Evolutionary conservation across 192 early-diverging fungal species (phyloP).

Genomic region (Cladochytrium replicatum): DNA sequence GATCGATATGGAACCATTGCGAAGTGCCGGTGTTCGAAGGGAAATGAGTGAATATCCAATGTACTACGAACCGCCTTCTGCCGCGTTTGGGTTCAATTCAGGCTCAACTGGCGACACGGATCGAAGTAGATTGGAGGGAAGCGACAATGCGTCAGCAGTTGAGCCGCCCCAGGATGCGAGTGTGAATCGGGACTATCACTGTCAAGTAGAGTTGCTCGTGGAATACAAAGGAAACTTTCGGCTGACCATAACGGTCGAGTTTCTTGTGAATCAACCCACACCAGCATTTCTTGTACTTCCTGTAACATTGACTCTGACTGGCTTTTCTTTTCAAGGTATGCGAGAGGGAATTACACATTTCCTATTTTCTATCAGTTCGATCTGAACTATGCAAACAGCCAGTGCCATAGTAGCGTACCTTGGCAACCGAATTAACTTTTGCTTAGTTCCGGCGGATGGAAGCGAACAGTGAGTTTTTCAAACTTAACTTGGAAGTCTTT

Average conservation of each 20-base stretch:
- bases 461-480: constrained; percentile 19
- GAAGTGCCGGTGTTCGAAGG: constrained; percentile 14
- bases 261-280: constrained; percentile 55
- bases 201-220: constrained; percentile 41
- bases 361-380: constrained; percentile 1
- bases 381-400: constrained; percentile 28
- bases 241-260: constrained; percentile 38
- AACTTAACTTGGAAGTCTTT: neutral
- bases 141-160: no score
- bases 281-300: constrained; percentile 50
- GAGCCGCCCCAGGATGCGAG: no score
- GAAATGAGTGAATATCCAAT: neutral
- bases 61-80: no score
- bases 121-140: no score
- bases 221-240: constrained; percentile 44
- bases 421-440: constrained; percentile 46
- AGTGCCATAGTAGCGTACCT: constrained; percentile 51
- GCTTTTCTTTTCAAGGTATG: constrained; percentile 42
- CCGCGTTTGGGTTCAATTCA: no score
- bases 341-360: neutral
- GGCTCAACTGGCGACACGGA: no score
- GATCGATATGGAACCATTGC: no score
- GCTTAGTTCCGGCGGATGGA: constrained; percentile 40
- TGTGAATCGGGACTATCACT: no score
- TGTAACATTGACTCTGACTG: constrained; percentile 41